Base-by-base conservation (phyloP, 805 yeast species). In the Yarrowia keelungensis region DNA sequence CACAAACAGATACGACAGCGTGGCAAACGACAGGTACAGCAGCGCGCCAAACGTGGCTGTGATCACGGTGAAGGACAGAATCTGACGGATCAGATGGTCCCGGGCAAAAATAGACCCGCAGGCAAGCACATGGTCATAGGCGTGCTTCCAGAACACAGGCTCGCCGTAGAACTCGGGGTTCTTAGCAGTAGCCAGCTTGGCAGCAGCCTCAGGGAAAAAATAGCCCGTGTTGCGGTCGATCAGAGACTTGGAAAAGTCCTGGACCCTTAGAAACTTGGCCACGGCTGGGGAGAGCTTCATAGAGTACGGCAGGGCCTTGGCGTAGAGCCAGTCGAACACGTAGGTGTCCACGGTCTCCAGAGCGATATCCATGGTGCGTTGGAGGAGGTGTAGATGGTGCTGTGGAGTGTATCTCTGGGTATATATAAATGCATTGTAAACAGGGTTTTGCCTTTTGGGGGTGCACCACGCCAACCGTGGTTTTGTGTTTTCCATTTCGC, bases 11-110 rank as follows among this genome's bases (percentile, higher is more conserved):
- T 90, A 95, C 11, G 97, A 87, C n/a, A 90, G 74, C 15, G 87
- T 82, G 2, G 98, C 98, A 66, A 87, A 89, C 19, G 80, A 73
- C 51, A 92, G 81, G 78, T 95, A 95, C 54, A 94, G 79, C n/a
- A 87, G 46, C 90, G 94, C 88, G 51, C 98, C 99, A 74, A 94
- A 93, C 5, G 94, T 69, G 41, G 92, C 85, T 73, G 92, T 89
- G 54, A 93, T 78, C 11, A 87, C 69, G 73, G 88, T 87, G 61
- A 94, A 80, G 16, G 95, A 83, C 12, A 91, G 47, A 16, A 82
- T 71, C 79, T 92, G 95, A 78, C 99, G 87, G 26, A 91, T 54
- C 1, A 89, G 49, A 77, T 89, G 91, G 71, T 89, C 83, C 78
- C 99, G 87, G 51, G 88, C 83, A 47, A 95, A 80, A 36, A 89